phyloP scores from a whole-genome alignment of 257 asterid species.

The Przewalskia tangutica region DNA sequence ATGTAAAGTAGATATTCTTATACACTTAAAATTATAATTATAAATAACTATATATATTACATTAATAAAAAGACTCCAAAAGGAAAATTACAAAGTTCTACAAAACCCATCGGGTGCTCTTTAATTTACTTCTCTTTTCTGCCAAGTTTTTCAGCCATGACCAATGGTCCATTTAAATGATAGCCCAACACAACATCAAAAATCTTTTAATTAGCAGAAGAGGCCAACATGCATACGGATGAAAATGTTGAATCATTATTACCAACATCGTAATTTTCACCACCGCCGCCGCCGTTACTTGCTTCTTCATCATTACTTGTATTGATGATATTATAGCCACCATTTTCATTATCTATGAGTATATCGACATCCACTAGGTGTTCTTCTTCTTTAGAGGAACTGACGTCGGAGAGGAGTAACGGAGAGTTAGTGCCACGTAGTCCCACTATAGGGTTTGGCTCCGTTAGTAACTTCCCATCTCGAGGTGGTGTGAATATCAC shows the following conservation, averaged over 20 bases:
- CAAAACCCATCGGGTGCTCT: too few species aligned
- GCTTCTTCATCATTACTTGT: background rate
- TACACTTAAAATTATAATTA: too few species aligned
- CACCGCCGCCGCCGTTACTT: background rate
- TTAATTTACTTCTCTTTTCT: too few species aligned
- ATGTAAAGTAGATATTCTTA: too few species aligned
- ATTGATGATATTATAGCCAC: background rate
- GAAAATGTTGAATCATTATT: constrained; percentile 10
- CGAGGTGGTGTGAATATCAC: constrained; percentile 81
- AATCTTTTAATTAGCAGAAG: background rate
- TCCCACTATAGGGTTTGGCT: constrained; percentile 42
- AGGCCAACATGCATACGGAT: background rate
- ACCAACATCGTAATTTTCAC: constrained; percentile 9
- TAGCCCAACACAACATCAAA: too few species aligned
- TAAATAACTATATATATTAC: too few species aligned
- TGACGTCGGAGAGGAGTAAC: constrained; percentile 10
- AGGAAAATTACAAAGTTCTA: too few species aligned
- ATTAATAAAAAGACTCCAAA: too few species aligned
- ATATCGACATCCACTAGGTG: background rate
- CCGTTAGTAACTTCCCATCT: constrained; percentile 50
- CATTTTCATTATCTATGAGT: background rate
- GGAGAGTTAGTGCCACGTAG: constrained; percentile 1
- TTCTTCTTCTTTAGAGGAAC: constrained; percentile 15
- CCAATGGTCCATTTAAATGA: too few species aligned
- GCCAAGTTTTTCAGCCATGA: too few species aligned